Percentiles rank a stretch among this genome's conserved stretches.
Conservation (phyloP, 192 early-diverging fungal genomes). For the Coemansia interrupta region DNA sequence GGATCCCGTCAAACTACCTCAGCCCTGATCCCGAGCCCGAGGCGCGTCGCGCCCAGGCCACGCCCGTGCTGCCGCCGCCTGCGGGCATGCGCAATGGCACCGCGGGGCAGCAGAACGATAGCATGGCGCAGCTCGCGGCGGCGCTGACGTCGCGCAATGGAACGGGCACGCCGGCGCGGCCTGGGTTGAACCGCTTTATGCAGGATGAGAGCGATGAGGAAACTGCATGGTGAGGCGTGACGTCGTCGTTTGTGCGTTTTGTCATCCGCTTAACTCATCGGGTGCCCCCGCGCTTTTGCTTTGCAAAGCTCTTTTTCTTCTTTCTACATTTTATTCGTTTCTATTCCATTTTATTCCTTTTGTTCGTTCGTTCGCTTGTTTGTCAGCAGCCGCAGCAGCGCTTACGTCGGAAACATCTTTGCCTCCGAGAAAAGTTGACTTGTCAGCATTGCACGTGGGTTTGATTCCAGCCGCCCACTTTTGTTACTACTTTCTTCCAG, state of each 20-base stretch:
- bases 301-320: conserved; percentile 4
- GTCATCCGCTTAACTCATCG: conserved; percentile 6
- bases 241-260: neutral
- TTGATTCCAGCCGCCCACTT: no score
- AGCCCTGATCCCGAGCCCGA: conserved; percentile 64
- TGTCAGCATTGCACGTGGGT: no score
- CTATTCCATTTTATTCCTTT: neutral
- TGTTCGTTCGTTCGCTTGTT: neutral
- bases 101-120: conserved; percentile 18
- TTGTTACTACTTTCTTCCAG: no score
- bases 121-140: conserved; percentile 48
- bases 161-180: conserved; percentile 25
- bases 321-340: conserved; percentile 7
- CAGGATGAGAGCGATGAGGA: conserved; percentile 51
- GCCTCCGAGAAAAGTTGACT: no score
- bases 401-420: no score
- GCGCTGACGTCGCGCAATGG: conserved; percentile 36
- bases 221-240: conserved; percentile 26
- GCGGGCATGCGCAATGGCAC: conserved; percentile 24
- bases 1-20: conserved; percentile 78
- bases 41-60: conserved; percentile 17
- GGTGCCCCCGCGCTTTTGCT: conserved; percentile 1
- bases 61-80: conserved; percentile 29
- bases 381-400: no score
- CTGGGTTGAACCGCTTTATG: conserved; percentile 40